Base-by-base conservation (phyloP, 352 stramenopile genomes). In the Halophytophthora polymorphica region DNA sequence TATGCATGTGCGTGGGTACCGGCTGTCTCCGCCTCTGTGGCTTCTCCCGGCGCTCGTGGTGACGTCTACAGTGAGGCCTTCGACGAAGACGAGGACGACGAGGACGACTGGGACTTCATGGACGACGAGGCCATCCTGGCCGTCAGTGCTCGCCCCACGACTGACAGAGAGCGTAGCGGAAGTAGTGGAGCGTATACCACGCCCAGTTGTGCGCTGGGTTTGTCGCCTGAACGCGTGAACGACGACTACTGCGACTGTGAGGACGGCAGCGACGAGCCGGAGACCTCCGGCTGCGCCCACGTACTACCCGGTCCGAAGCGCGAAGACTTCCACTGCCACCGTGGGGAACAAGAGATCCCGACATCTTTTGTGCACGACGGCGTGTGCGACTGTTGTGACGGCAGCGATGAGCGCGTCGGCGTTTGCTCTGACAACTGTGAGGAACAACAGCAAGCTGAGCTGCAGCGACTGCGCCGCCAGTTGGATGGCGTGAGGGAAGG, bases 371-470 rank as follows among this genome's bases (percentile, higher is more conserved):
- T 99, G 1, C 40, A 73, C 11, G 96, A 99, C 64, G 87, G 86
- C n/a, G 81, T 98, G 39, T 99, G 96, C 61, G 96, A 99, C 79
- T 99, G 96, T 63, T 99, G 96, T 65, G 95, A 99, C 73, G 96
- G 95, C 19, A 90, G 82, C 48, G 96, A 99, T 59, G 96, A 98
- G 50, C 25, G n/a, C 3, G 8, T 44, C 0, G 53, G 56, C 18
- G 35, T 58, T 34, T 90, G 82, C 40, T 6, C n/a, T 14, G 47
- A 88, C 49, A 71, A 53, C 29, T 92, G 82, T 37, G 39, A 37
- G 1, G 35, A 39, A 10, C 40, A 71, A 35, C 62, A 68, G 44
- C 35, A 47, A n/a, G 10, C 22, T 4, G 45, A 54, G 29, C 49
- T 77, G 13, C 33, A 53, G 5, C 34, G 17, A 1, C 58, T 82